Conservation (phyloP, 2,329 filamentous ascomycete genomes). For the Sclerotinia sclerotiorum region DNA sequence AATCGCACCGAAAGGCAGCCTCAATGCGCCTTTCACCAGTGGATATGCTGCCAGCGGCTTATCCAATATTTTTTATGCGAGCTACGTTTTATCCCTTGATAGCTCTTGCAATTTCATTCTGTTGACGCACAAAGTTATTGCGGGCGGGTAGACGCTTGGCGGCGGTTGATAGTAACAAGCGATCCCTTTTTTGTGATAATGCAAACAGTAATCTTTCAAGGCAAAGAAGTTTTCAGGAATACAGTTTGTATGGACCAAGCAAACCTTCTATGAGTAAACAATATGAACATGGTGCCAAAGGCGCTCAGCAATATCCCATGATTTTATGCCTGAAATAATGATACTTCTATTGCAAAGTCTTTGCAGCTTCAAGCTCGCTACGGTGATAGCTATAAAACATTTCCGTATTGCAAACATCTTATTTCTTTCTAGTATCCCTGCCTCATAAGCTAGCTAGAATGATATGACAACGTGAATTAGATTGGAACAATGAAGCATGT, state of each 20-base stretch:
- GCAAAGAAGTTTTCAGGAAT: neutral
- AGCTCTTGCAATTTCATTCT: conserved; percentile 13
- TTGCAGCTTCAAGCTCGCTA: neutral
- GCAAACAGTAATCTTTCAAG: neutral
- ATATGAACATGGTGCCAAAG: neutral
- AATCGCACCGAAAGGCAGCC: conserved; percentile 10
- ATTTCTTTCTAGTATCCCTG: neutral
- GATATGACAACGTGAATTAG: neutral
- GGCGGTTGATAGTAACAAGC: neutral
- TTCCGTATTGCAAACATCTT: neutral
- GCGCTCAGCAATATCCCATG: neutral
- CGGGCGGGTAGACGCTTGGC: conserved; percentile 8
- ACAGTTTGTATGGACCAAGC: neutral
- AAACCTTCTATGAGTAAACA: neutral
- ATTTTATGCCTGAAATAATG: neutral
- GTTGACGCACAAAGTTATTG: neutral
- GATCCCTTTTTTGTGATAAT: neutral
- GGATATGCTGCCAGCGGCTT: neutral
- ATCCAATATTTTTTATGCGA: neutral
- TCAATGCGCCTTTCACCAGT: conserved; percentile 7
- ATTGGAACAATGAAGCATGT: neutral
- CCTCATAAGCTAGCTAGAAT: neutral
- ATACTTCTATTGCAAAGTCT: neutral
- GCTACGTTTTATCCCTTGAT: conserved; percentile 3
- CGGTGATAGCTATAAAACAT: neutral